Percentiles rank a stretch among this genome's conserved stretches.
Evolutionary conservation across 1,284 basidiomycete species (phyloP).

Genomic region (Apiotrichum domesticum): DNA sequence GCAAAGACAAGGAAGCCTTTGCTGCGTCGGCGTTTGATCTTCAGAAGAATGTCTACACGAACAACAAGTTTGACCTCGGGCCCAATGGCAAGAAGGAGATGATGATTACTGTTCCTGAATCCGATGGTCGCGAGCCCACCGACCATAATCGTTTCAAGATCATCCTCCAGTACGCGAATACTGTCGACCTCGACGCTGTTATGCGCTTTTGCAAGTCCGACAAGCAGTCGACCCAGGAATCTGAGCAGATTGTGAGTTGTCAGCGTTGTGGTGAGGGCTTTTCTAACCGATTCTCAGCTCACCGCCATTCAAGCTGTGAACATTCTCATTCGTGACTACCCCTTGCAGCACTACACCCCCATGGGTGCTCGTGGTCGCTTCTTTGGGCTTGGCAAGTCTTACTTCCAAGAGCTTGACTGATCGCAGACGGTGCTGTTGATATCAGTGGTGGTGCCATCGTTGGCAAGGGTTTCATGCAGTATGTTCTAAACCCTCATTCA

Average conservation of each 20-base stretch:
- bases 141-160: conserved; percentile 41
- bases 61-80: conserved; percentile 23
- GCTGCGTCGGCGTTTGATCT: conserved; percentile 35
- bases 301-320: conserved; percentile 42
- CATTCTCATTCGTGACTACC: conserved; percentile 42
- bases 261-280: not conserved
- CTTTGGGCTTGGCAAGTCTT: conserved; percentile 33
- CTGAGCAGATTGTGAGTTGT: conserved; percentile 30
- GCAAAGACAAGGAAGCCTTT: conserved; percentile 21
- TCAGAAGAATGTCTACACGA: conserved; percentile 42
- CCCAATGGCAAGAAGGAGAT: conserved; percentile 28
- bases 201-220: conserved; percentile 34
- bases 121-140: conserved; percentile 28
- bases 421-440: conserved; percentile 24
- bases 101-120: conserved; percentile 37
- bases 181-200: conserved; percentile 37
- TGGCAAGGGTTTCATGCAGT: conserved; percentile 44
- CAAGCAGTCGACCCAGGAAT: conserved; percentile 30
- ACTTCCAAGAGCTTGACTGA: not conserved
- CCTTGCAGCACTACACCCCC: conserved; percentile 30
- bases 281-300: conserved; percentile 15
- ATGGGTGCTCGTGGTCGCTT: conserved; percentile 41
- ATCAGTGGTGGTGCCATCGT: conserved; percentile 39
- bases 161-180: conserved; percentile 30
- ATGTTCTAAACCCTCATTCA: not conserved